Evolutionary conservation across 495 filamentous ascomycete genomes (phyloP).

Genomic region (Glonium stellatum): DNA sequence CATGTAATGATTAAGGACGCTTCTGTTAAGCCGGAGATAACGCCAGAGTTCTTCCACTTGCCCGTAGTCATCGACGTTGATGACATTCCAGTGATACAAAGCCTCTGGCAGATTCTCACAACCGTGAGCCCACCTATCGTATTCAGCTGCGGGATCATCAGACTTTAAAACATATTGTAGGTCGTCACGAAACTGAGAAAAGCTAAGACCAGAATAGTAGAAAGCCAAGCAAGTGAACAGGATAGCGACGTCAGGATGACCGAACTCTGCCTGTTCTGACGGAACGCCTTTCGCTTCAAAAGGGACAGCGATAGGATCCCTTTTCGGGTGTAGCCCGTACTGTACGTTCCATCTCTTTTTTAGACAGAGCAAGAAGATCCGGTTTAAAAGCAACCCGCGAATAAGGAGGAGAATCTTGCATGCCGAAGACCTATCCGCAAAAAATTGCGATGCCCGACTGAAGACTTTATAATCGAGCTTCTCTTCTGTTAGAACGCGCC

Average conservation of each 20-base stretch:
- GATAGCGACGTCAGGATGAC: constrained; percentile 50
- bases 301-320: constrained; percentile 44
- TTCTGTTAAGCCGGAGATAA: constrained; percentile 33
- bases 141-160: constrained; percentile 46
- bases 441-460: constrained; percentile 11
- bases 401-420: constrained; percentile 38
- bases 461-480: constrained; percentile 22
- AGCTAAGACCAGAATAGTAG: constrained; percentile 43
- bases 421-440: constrained; percentile 31
- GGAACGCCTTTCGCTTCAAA: constrained; percentile 40
- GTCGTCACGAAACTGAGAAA: constrained; percentile 36
- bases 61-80: constrained; percentile 45
- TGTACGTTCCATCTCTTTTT: constrained; percentile 43
- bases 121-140: constrained; percentile 41
- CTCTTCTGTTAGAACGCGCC: constrained; percentile 29
- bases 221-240: constrained; percentile 47
- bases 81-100: constrained; percentile 41
- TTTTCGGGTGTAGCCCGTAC: constrained; percentile 36
- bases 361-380: constrained; percentile 36
- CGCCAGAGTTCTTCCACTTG: constrained; percentile 42
- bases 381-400: constrained; percentile 36
- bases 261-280: constrained; percentile 45
- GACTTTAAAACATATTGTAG: constrained; percentile 40
- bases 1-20: constrained; percentile 45
- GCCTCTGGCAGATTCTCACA: constrained; percentile 35